Base-by-base conservation (phyloP, 805 yeast genomes). In the Metschnikowia colocasiae region DNA sequence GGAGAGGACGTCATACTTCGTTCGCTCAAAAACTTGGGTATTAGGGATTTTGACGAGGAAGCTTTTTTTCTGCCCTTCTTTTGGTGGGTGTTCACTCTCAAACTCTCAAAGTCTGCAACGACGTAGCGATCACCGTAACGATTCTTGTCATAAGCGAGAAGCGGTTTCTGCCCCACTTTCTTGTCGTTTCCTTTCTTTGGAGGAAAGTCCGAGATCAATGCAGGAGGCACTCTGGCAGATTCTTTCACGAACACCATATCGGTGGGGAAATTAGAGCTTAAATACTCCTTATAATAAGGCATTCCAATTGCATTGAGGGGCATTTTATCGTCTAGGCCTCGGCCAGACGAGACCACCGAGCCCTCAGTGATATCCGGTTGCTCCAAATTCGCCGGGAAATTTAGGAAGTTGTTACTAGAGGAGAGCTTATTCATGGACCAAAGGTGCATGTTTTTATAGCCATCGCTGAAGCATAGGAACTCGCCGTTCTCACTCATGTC, bases 221-320 rank as follows among this genome's bases (percentile, higher is more conserved):
- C 66, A 10, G 65, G 65, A 0, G 90, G 82, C 4, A 85, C 67
- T 47, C 81, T 79, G 1, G 95, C 88, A 2, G 70, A 61, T 53
- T 80, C 80, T 67, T 48, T 76, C 40, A 78, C 75, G 59, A 87
- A 88, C 6, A 80, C 71, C 50, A 75, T 63, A 34, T 83, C 82
- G 1, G 74, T 59, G 0, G 92, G 85, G 89, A 91, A 92, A 12
- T 87, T 83, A 0, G 97, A 89, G 7, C 91, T 70, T 15, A 94
- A 73, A 46, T 77, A 77, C 35, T 85, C 87, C 46, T 81, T 81
- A 63, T 89, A 94, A 57, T 83, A 88, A 0, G 99, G 98, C 79
- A 94, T 69, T 8, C 97, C 97, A 2, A 94, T 72, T 1, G 80
- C 60, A 40, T 82, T 83, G 47, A 92, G 71, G 0, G 97, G 90